These are phyloP conservation scores for Plasmodium billcollinsi DNA, from an alignment of 169 alveolate genomes.

Conservation along the genomic window DNA sequence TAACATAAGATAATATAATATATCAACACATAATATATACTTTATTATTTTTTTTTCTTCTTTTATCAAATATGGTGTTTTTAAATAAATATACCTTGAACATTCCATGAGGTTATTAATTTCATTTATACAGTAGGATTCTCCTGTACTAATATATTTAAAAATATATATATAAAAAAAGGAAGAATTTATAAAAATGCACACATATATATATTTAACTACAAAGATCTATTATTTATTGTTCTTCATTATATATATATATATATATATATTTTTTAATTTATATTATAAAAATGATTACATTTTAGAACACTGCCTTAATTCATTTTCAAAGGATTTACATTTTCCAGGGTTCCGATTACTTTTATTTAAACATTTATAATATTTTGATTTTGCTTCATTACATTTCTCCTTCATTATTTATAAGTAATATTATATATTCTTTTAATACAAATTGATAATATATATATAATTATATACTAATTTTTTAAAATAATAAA, in stretches of 20 bases:
- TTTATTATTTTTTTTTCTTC: neutral
- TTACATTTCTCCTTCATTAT: conserved; percentile 75
- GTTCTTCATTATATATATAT: neutral
- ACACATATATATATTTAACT: neutral
- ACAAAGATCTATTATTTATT: neutral
- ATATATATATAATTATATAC: too few relatives aligned
- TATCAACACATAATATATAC: neutral
- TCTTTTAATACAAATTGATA: too few relatives aligned
- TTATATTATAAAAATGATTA: conserved; percentile 9
- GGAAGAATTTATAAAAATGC: neutral
- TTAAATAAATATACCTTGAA: conserved; percentile 77
- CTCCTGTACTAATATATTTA: conserved; percentile 49
- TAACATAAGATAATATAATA: too few relatives aligned
- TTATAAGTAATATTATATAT: neutral
- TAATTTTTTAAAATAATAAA: too few relatives aligned
- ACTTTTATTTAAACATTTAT: conserved; percentile 72
- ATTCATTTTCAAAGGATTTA: conserved; percentile 46
- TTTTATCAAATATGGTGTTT: neutral
- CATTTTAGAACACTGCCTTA: conserved; percentile 77
- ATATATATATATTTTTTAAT: neutral
- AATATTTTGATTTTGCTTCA: conserved; percentile 62
- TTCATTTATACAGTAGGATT: conserved; percentile 83
- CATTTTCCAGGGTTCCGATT: conserved; percentile 61
- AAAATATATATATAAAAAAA: conserved; percentile 8
- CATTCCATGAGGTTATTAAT: conserved; percentile 80